Percentiles rank a stretch among this genome's conserved stretches.
Conservation (phyloP, 163 green algal species). For the Chloromonas sp. region DNA sequence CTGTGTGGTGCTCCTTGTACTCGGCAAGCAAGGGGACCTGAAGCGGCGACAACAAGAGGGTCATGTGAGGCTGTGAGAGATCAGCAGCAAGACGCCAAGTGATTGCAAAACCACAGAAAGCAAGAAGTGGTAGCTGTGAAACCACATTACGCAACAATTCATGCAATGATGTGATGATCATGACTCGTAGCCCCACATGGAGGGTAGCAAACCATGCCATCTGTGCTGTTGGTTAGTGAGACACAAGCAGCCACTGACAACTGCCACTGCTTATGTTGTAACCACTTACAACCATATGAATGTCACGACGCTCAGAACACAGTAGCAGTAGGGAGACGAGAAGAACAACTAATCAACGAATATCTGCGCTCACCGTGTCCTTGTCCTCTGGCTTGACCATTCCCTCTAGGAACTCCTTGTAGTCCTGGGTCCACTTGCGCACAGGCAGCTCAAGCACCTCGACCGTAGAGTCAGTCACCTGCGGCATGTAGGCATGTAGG, state of each 20-base stretch:
- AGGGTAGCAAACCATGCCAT: too few species aligned
- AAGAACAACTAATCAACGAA: too few species aligned
- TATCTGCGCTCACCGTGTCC: slow-evolving; percentile 4
- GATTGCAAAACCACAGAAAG: background rate
- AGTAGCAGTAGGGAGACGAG: too few species aligned
- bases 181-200: too few species aligned
- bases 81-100: background rate
- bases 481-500: background rate
- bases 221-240: too few species aligned
- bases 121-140: background rate
- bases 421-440: slow-evolving; percentile 96
- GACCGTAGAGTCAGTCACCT: slow-evolving; percentile 72
- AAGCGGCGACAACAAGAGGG: background rate
- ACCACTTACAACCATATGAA: background rate
- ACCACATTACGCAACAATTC: background rate
- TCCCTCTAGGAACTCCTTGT: slow-evolving; percentile 96
- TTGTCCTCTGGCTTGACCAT: slow-evolving; percentile 62
- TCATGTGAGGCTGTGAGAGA: background rate
- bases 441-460: slow-evolving; percentile 96
- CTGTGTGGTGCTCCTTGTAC: slow-evolving; percentile 93
- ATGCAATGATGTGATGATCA: too few species aligned
- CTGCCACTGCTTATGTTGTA: background rate
- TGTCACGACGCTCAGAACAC: too few species aligned
- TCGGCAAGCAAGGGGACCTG: slow-evolving; percentile 46
- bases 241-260: background rate